A percentile compares a stretch with the other conserved stretches of the same genome.
Conservation (phyloP, 306 rosid genomes). For the Leucaena leucocephala region DNA sequence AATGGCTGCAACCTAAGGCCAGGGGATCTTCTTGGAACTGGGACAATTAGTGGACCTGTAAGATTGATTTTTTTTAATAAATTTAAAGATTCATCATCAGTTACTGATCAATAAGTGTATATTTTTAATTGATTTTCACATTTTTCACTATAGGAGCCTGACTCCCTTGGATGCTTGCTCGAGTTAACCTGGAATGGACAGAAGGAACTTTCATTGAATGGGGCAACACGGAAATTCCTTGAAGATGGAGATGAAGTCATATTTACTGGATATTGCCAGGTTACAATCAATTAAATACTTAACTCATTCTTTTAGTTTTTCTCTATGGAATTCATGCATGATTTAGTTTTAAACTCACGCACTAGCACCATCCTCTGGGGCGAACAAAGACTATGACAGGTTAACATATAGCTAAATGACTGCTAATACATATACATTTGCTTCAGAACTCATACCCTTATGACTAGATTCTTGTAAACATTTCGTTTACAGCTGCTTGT, state of each 20-base stretch:
- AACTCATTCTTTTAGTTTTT: not conserved
- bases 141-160: constrained; percentile 67
- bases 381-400: not conserved
- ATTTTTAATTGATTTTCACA: constrained; percentile 16
- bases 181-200: constrained; percentile 96
- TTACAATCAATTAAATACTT: constrained; percentile 31
- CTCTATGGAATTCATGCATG: not conserved
- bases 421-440: not conserved
- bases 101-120: not conserved
- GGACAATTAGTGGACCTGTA: constrained; percentile 98
- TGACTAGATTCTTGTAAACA: not conserved
- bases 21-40: constrained; percentile 94
- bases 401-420: not conserved
- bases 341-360: not conserved
- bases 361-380: constrained; percentile 6
- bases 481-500: not conserved
- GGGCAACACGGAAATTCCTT: constrained; percentile 65
- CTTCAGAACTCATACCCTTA: not conserved
- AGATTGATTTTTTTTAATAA: constrained; percentile 31
- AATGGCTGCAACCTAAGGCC: constrained; percentile 96
- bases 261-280: constrained; percentile 82
- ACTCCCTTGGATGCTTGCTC: constrained; percentile 77
- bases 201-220: constrained; percentile 61
- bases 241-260: constrained; percentile 96
- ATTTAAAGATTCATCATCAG: not conserved